These are phyloP conservation scores for Cyphellophora attinorum DNA, from an alignment of 2,329 filamentous ascomycete species.

Conservation along the genomic window DNA sequence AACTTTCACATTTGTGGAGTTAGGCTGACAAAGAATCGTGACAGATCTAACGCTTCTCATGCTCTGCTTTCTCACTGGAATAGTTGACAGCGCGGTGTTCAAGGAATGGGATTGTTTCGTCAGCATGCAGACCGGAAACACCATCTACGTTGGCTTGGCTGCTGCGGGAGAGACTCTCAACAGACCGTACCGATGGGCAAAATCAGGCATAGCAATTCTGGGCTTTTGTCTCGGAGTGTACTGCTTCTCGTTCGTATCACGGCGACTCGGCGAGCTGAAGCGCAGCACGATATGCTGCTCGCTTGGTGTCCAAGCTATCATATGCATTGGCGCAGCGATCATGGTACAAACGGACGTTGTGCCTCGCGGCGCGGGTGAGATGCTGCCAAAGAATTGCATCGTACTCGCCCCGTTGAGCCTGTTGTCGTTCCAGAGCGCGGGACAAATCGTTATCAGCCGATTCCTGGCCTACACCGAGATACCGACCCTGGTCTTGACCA, in stretches of 20 bases:
- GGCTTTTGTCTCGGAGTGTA: conserved; percentile 27
- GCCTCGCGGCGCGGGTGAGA: conserved; percentile 10
- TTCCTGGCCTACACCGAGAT: conserved; percentile 33
- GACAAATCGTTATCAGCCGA: conserved; percentile 32
- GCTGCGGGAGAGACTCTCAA: conserved; percentile 26
- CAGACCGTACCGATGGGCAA: conserved; percentile 32
- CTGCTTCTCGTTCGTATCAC: conserved; percentile 26
- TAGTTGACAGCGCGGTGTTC: conserved; percentile 34
- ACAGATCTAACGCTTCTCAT: conserved; percentile 15
- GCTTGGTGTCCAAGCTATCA: conserved; percentile 27
- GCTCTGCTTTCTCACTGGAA: conserved; percentile 29
- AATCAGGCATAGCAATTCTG: conserved; percentile 28
- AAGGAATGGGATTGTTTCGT: conserved; percentile 37
- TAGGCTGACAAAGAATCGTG: no score
- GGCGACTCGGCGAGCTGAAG: conserved; percentile 24
- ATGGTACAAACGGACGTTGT: conserved; percentile 26
- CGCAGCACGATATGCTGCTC: conserved; percentile 29
- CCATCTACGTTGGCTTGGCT: conserved; percentile 32
- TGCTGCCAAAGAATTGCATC: conserved; percentile 10
- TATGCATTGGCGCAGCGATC: conserved; percentile 16
- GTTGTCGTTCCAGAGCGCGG: conserved; percentile 29
- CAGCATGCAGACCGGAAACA: conserved; percentile 37
- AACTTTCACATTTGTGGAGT: no score
- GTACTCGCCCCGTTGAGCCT: conserved; percentile 27
- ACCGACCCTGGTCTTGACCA: conserved; percentile 36